Evolutionary conservation across 306 rosid species (phyloP), one percentile per base, ranked within the genome.

Genomic region (Ceratonia siliqua): DNA sequence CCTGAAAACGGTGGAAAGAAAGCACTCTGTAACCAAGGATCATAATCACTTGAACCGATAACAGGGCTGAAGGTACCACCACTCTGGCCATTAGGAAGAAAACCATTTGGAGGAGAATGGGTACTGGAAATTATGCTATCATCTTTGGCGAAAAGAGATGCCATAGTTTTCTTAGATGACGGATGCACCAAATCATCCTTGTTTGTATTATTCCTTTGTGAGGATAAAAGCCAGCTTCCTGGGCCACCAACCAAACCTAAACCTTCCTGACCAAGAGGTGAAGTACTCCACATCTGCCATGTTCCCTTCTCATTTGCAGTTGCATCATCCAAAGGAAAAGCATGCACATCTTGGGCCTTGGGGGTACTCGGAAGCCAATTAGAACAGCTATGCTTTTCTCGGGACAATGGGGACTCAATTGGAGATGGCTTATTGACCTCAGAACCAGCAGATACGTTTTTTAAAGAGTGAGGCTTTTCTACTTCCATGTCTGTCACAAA

Each of bases 231-330:
- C 99, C 99, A 95, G 89, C 90, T 85, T 54, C 85, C 88, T 3
- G 96, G 87, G 43, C 96, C 89, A 75, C 99, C 89, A 6, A 83
- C 90, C 78, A 92, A 78, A 45, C 99, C 97, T 74, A 95, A 83
- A 83, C 98, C 89, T 64, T 95, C 99, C 83, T 92, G 99, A 63
- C 90, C 97, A 81, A 95, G 96, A 14, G 97, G 97, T 11, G 86
- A 73, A 75, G 92, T 82, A 63, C 77, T 88, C 99, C 99, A 95
- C 99, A 95, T 92, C 78, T 95, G 92, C 99, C 99, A 95, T 38
- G 96, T 90, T 81, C 95, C 95, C 72, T 74, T 87, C 72, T 87
- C 98, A 66, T 71, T 86, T 75, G 85, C 58, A 75, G 78, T 83
- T 42, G 78, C 80, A 75, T 81, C 89, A 73, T 90, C 91, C 64